Evolutionary conservation across 495 filamentous ascomycete species (phyloP), one percentile per base, ranked within the genome.

Genomic region (Podospora didyma): DNA sequence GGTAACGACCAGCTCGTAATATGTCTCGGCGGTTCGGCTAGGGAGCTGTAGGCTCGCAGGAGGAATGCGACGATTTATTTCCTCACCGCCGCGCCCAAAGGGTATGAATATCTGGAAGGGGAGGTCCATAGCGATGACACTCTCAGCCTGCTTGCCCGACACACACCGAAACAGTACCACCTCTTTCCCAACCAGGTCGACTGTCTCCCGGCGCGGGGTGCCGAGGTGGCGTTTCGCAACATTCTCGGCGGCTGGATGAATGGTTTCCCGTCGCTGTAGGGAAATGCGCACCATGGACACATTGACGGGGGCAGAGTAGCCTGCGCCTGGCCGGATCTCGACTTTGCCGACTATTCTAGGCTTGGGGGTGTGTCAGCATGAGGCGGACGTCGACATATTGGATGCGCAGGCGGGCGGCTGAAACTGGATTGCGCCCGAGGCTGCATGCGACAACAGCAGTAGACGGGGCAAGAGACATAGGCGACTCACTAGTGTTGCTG

Each of bases 61-160:
- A 9, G 94, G 94, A 59, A 97, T 92, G 49, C 93, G 82, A 58
- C 88, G 76, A 31, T 92, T 92, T 22, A 85, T 84, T 72, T 97
- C 94, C 66, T 92, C 88, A 14, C 90, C 89, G 3, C 89, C 89
- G 64, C 90, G 84, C 17, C 92, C 92, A 66, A 90, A 97, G 2
- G 95, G 94, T 67, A 98, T 97, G 73, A 97, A 96, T 46, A 98
- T 81, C 16, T 97, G 89, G 62, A 98, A 98, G 9, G 94, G 94
- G 34, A 98, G 76, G 66, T 98, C 95, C 94, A 98, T 98, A n/a
- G 87, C 86, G 59, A 96, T 84, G 17, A 98, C 87, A 58, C 82
- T 87, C 63, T 97, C 94, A 53, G 83, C 86, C 62, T 96, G 89
- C 66, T 81, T 89, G 19, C 93, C 92, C 7, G 86, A 78, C 2